Percentiles rank a stretch among this genome's conserved stretches.
phyloP scores from a whole-genome alignment of 164 flowering plant genomes.

The Taxillus chinensis region DNA sequence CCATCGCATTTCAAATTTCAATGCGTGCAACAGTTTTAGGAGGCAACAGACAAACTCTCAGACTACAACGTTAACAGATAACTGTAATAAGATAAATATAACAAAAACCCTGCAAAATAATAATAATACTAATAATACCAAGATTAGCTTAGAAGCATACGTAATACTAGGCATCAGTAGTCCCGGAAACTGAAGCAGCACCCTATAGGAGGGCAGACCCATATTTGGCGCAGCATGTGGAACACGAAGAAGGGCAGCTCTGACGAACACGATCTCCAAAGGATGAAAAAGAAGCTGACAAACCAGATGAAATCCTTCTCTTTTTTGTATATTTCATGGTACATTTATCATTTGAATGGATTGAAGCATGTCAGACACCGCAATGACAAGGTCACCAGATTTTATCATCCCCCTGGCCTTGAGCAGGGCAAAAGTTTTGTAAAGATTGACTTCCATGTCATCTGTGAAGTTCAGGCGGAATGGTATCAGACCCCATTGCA shows the following conservation, averaged over 20 bases:
- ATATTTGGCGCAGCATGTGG: neutral
- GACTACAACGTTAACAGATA: too few relatives aligned
- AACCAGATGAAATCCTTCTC: neutral
- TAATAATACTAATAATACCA: too few relatives aligned
- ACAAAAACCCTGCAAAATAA: too few relatives aligned
- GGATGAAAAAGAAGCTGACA: neutral
- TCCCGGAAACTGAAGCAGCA: too few relatives aligned
- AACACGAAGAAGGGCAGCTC: neutral
- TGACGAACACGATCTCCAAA: neutral
- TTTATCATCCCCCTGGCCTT: slow-evolving; percentile 89
- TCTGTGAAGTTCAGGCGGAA: slow-evolving; percentile 80
- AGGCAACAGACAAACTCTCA: too few relatives aligned
- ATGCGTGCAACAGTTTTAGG: too few relatives aligned
- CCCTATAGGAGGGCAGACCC: too few relatives aligned
- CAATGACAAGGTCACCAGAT: slow-evolving; percentile 88
- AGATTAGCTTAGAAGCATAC: too few relatives aligned
- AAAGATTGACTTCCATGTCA: slow-evolving; percentile 94
- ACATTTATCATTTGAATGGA: slow-evolving; percentile 97
- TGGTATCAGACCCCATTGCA: slow-evolving; percentile 94
- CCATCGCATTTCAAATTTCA: too few relatives aligned
- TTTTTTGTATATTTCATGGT: slow-evolving; percentile 30
- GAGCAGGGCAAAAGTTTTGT: slow-evolving; percentile 74
- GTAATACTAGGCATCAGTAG: too few relatives aligned
- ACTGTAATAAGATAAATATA: too few relatives aligned
- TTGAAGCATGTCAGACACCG: slow-evolving; percentile 92